Evolutionary conservation across 257 asterid species (phyloP).

Genomic region (Nicotiana tomentosiformis): DNA sequence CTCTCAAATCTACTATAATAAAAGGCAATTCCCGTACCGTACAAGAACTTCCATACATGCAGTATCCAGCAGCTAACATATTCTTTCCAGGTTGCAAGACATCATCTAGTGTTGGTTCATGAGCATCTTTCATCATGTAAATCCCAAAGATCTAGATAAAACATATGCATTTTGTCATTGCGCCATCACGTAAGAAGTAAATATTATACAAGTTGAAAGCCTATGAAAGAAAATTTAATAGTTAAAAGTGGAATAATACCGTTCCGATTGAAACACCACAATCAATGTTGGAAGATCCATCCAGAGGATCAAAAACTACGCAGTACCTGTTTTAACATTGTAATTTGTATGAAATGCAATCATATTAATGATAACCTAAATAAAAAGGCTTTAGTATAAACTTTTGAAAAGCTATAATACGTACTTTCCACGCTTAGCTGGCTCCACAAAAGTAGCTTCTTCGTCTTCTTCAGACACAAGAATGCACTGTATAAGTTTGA

Average conservation of each 20-base stretch:
- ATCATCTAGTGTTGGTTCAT: slow-evolving; percentile 65
- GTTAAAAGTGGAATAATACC: slow-evolving; percentile 30
- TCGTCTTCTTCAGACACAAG: slow-evolving; percentile 98
- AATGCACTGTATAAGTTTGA: slow-evolving; percentile 51
- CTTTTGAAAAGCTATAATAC: slow-evolving; percentile 14
- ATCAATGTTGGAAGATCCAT: slow-evolving; percentile 97
- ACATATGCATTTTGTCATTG: background rate
- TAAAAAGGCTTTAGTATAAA: background rate
- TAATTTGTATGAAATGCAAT: slow-evolving; percentile 1
- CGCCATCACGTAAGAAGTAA: background rate
- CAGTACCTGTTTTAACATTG: slow-evolving; percentile 52
- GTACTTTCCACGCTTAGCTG: slow-evolving; percentile 75
- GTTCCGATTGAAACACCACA: slow-evolving; percentile 98
- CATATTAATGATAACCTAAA: background rate
- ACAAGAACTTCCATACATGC: slow-evolving; percentile 99
- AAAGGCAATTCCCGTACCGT: slow-evolving; percentile 36
- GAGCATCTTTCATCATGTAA: slow-evolving; percentile 52
- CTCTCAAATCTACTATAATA: background rate
- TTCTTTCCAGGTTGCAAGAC: slow-evolving; percentile 94
- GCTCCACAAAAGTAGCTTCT: slow-evolving; percentile 79
- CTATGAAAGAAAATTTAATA: background rate
- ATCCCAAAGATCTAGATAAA: slow-evolving; percentile 79
- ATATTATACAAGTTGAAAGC: background rate
- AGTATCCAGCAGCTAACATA: slow-evolving; percentile 93
- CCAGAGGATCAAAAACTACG: slow-evolving; percentile 96